Base-by-base conservation (phyloP, 1,284 basidiomycete species). In the Ceratobasidium sp. region DNA sequence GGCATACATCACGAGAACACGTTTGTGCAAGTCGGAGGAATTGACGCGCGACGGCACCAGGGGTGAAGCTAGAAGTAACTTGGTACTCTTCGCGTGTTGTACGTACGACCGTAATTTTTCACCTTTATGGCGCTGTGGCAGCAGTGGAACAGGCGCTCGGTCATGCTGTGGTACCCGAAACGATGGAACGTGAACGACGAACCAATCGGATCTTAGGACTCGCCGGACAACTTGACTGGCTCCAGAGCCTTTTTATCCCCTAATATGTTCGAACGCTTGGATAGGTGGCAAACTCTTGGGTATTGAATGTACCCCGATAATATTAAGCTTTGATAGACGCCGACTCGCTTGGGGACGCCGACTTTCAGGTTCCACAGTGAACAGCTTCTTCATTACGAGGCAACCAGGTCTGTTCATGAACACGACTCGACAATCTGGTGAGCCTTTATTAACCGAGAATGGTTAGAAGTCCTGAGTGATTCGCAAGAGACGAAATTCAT, bases 171-270 rank as follows among this genome's bases (percentile, higher is more conserved):
- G 44, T 48, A 48, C 20, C 64, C 64, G 64, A 50, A 6, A 20
- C 38, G 38, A 16, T 41, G 60, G 60, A 64, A 20, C 18, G 20
- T 7, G n/a, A 38, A 64, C 16, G 38, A 64, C 18, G 16, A 16
- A 33, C 55, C 55, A 57, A 57, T 57, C 20, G 55, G 55, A 57
- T 33, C 55, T 57, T 57, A 27, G 23, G n/a, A 57, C 33, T 20
- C 18, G 18, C 38, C 35, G 23, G 33, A 20, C 10, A 23, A 64
- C 23, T 30, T 35, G 35, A 64, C 33, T 18, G 16, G 57, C 16
- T 38, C 54, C 20, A 6, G 20, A 55, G 35, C 60, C 16, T 20
- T 41, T 44, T 33, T 38, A 64, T 35, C 20, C 16, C n/a, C 12
- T 20, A 8, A n/a, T 64, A 33, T 20, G 38, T 44, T 41, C 30